A percentile compares a stretch with the other conserved stretches of the same genome.
Conservation (phyloP, 2,329 filamentous ascomycete genomes). For the Claviceps pazoutovae region DNA sequence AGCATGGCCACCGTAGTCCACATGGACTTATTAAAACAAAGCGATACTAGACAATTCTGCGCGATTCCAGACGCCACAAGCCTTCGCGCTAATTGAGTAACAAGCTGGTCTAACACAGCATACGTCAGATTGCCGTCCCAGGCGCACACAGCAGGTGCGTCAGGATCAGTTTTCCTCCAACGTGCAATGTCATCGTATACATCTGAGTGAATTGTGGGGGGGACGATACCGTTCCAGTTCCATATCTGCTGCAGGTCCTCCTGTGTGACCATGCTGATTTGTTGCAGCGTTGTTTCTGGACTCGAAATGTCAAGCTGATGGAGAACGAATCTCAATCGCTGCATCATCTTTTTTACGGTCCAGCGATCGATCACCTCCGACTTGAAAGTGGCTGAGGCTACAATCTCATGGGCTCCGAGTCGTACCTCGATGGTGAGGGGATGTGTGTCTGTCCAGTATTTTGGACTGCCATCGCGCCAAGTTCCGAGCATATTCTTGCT, state of each 20-base stretch:
- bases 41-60: constrained; percentile 21
- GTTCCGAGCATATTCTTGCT: not conserved
- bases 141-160: constrained; percentile 29
- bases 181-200: constrained; percentile 33
- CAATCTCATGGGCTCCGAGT: too few relatives aligned
- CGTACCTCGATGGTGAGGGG: not conserved
- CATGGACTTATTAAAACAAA: constrained; percentile 36
- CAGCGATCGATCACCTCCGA: not conserved
- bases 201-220: constrained; percentile 25
- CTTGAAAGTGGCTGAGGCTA: not conserved
- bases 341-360: not conserved
- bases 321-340: not conserved
- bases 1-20: constrained; percentile 32
- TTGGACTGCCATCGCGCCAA: not conserved
- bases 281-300: not conserved
- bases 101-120: constrained; percentile 27
- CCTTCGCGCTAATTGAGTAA: constrained; percentile 26
- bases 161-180: constrained; percentile 21
- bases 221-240: constrained; percentile 31
- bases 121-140: constrained; percentile 38
- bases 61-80: constrained; percentile 22
- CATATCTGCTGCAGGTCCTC: constrained; percentile 31
- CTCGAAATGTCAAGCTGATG: not conserved
- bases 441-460: not conserved
- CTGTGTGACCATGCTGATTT: not conserved